These are phyloP conservation scores for Fusarium verrucosum DNA, from an alignment of 2,329 filamentous ascomycete species.

Conservation along the genomic window DNA sequence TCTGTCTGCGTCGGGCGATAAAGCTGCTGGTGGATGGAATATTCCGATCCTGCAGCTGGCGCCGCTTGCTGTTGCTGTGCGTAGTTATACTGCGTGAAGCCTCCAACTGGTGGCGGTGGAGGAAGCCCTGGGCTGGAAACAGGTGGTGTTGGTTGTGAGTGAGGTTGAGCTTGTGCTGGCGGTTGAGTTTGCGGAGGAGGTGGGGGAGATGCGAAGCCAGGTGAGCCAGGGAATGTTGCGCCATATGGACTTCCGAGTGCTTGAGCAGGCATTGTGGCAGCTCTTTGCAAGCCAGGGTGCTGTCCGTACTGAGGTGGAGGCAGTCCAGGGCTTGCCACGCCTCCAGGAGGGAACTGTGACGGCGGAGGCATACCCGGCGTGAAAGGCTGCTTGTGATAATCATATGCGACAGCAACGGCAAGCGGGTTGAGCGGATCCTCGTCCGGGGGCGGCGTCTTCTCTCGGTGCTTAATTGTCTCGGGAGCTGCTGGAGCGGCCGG, in stretches of 20 bases:
- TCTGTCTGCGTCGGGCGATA: slow-evolving; percentile 75
- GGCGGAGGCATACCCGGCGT: slow-evolving; percentile 62
- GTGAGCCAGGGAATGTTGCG: slow-evolving; percentile 56
- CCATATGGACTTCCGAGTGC: slow-evolving; percentile 57
- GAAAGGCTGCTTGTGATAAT: slow-evolving; percentile 64
- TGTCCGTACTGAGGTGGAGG: slow-evolving; percentile 57
- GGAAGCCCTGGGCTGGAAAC: slow-evolving; percentile 51
- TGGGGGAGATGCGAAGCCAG: slow-evolving; percentile 53
- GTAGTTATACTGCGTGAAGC: slow-evolving; percentile 65
- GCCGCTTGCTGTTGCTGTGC: slow-evolving; percentile 37
- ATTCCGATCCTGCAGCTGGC: slow-evolving; percentile 52
- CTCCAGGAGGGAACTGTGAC: slow-evolving; percentile 55
- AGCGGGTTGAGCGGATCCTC: slow-evolving; percentile 69
- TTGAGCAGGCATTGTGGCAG: slow-evolving; percentile 60
- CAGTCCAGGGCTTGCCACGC: slow-evolving; percentile 53
- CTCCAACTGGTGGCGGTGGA: slow-evolving; percentile 60
- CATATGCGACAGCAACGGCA: slow-evolving; percentile 65
- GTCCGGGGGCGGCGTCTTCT: slow-evolving; percentile 81
- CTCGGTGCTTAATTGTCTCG: slow-evolving; percentile 74
- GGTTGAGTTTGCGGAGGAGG: slow-evolving; percentile 45
- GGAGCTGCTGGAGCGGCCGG: slow-evolving; percentile 80
- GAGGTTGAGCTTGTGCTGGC: slow-evolving; percentile 45
- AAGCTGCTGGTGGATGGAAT: slow-evolving; percentile 72
- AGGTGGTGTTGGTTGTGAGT: slow-evolving; percentile 47
- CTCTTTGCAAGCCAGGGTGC: slow-evolving; percentile 59